These are phyloP conservation scores for Lipomyces orientalis DNA, from an alignment of 805 yeast species.

Conservation along the genomic window DNA sequence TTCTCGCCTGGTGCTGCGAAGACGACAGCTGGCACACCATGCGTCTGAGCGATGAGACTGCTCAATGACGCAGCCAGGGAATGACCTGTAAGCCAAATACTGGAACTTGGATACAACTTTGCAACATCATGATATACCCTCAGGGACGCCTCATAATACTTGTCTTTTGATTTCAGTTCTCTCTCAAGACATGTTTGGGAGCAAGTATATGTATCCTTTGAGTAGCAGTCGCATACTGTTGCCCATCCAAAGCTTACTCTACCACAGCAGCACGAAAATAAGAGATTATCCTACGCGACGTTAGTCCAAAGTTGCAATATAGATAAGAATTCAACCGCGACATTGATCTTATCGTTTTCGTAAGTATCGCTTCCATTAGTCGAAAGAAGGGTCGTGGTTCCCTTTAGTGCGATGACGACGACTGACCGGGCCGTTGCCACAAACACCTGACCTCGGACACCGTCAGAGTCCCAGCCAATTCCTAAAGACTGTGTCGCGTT, in stretches of 20 bases:
- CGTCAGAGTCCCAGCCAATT: constrained; percentile 87
- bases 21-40: constrained; percentile 86
- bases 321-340: neutral
- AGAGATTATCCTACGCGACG: constrained; percentile 64
- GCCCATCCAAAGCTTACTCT: constrained; percentile 89
- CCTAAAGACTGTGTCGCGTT: constrained; percentile 52
- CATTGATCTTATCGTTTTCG: constrained; percentile 74
- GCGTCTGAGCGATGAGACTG: constrained; percentile 82
- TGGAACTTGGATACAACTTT: constrained; percentile 66
- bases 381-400: constrained; percentile 84
- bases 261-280: constrained; percentile 96
- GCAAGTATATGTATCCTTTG: constrained; percentile 75
- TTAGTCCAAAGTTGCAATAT: neutral
- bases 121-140: constrained; percentile 79
- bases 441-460: constrained; percentile 90
- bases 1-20: constrained; percentile 94
- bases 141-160: constrained; percentile 80
- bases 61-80: constrained; percentile 91
- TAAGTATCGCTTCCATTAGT: constrained; percentile 67
- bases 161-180: constrained; percentile 73
- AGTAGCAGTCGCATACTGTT: constrained; percentile 93
- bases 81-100: constrained; percentile 93
- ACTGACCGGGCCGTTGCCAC: constrained; percentile 59
- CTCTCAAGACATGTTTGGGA: constrained; percentile 83
- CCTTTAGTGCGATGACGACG: constrained; percentile 83